These are phyloP conservation scores for Schizosaccharomyces versatilis DNA, from an alignment of 1,139 yeast species.

Conservation along the genomic window DNA sequence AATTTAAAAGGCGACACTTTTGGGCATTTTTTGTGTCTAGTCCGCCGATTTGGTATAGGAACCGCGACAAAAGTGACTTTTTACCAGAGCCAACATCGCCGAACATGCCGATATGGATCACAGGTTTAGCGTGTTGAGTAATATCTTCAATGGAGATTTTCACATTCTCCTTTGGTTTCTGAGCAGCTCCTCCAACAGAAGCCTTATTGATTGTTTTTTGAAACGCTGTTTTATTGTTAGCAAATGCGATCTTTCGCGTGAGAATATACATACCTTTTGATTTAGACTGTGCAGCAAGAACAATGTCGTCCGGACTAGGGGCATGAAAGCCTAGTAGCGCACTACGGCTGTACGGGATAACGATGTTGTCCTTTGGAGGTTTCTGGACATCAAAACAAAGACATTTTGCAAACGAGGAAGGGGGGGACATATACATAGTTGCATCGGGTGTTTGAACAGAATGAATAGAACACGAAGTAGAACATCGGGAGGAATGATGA, in stretches of 20 bases:
- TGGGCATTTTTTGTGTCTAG: background rate
- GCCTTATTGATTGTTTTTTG: background rate
- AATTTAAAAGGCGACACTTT: background rate
- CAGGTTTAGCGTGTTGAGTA: background rate
- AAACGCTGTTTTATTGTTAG: background rate
- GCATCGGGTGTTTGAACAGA: too few species aligned
- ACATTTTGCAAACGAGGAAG: background rate
- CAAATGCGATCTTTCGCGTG: background rate
- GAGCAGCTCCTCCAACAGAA: too few species aligned
- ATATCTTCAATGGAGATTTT: background rate
- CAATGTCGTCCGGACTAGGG: background rate
- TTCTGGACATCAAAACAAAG: background rate
- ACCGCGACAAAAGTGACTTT: background rate
- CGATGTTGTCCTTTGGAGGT: background rate
- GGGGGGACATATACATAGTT: background rate
- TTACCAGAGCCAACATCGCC: background rate
- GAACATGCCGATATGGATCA: background rate
- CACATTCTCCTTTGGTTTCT: background rate
- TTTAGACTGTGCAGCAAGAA: background rate
- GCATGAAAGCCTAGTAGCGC: background rate
- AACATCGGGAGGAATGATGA: too few species aligned
- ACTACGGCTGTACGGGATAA: background rate
- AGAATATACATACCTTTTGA: background rate
- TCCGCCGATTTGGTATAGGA: background rate
- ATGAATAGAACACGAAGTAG: too few species aligned